Conservation (phyloP, 2,329 filamentous ascomycete genomes). For the Fusarium zealandicum region DNA sequence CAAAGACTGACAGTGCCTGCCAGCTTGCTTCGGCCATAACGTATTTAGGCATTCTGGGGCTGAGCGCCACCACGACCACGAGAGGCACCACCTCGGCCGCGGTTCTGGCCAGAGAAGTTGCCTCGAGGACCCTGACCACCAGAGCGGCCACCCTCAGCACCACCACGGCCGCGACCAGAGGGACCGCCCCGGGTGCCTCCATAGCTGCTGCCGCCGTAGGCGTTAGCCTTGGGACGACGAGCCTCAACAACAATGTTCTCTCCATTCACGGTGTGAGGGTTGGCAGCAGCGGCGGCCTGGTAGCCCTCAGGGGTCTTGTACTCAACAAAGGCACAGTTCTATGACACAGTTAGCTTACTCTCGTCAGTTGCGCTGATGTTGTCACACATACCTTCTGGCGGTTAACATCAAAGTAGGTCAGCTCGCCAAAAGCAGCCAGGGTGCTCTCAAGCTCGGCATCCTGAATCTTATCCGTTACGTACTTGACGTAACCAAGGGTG, state of each 20-base stretch:
- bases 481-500: slow-evolving; percentile 91
- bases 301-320: slow-evolving; percentile 84
- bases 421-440: slow-evolving; percentile 74
- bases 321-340: slow-evolving; percentile 98
- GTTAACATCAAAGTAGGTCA: slow-evolving; percentile 79
- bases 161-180: slow-evolving; percentile 71
- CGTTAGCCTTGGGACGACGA: slow-evolving; percentile 77
- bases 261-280: slow-evolving; percentile 84
- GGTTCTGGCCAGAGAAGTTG: slow-evolving; percentile 70
- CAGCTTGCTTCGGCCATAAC: slow-evolving; percentile 10
- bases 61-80: slow-evolving; percentile 69
- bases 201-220: slow-evolving; percentile 74
- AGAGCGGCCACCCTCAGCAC: slow-evolving; percentile 65
- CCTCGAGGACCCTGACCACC: slow-evolving; percentile 71
- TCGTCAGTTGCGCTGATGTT: neutral
- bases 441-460: slow-evolving; percentile 73
- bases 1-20: slow-evolving; percentile 2
- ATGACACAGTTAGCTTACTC: slow-evolving; percentile 20
- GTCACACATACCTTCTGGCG: slow-evolving; percentile 75
- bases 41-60: slow-evolving; percentile 57
- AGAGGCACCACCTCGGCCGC: slow-evolving; percentile 71
- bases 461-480: slow-evolving; percentile 88
- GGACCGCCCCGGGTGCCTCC: slow-evolving; percentile 64
- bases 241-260: slow-evolving; percentile 89
- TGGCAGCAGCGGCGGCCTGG: slow-evolving; percentile 80